These are phyloP conservation scores for Osmanthus fragrans DNA, from an alignment of 257 asterid species.

Conservation along the genomic window DNA sequence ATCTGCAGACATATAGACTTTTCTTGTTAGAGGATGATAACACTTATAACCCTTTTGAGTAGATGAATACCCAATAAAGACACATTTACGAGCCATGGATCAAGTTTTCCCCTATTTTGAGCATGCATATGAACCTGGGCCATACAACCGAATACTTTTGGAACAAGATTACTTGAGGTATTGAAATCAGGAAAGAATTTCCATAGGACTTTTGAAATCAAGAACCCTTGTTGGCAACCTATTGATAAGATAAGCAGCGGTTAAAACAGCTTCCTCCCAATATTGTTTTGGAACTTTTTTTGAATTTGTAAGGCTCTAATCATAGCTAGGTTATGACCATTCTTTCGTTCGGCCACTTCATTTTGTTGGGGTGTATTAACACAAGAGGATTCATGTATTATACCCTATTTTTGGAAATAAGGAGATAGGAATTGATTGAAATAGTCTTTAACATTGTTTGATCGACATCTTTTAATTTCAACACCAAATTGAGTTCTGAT, in stretches of 20 bases:
- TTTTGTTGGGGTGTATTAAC: constrained; percentile 8
- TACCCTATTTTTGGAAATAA: background rate
- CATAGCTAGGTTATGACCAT: background rate
- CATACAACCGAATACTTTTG: background rate
- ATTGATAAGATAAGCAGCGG: background rate
- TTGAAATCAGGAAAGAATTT: background rate
- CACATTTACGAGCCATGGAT: background rate
- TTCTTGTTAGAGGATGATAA: background rate
- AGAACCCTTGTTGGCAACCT: background rate
- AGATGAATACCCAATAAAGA: background rate
- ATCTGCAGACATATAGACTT: background rate
- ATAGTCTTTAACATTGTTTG: background rate
- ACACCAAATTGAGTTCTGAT: background rate
- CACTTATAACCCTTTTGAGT: background rate
- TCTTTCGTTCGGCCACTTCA: background rate
- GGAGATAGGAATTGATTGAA: background rate
- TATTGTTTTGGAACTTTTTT: background rate
- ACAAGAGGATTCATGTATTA: constrained; percentile 7
- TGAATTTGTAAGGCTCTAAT: background rate
- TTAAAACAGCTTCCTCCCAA: constrained; percentile 4
- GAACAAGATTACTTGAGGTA: background rate
- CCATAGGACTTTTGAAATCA: background rate
- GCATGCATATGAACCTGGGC: background rate
- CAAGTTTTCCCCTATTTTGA: background rate
- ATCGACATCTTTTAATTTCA: background rate